Evolutionary conservation across 2,329 filamentous ascomycete genomes (phyloP).

Genomic region (Fusarium equiseti): DNA sequence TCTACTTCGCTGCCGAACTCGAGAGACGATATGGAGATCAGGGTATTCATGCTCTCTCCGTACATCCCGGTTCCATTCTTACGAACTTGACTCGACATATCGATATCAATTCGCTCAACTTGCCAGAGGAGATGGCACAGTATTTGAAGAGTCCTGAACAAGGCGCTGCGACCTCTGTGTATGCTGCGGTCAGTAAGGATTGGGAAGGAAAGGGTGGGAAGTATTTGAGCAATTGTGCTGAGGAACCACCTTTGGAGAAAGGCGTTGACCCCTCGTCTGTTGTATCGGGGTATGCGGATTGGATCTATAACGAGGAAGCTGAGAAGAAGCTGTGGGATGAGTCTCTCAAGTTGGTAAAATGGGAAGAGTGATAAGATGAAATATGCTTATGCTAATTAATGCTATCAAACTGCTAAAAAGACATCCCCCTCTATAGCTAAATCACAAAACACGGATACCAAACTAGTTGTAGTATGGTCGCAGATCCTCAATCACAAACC

Average conservation of each 20-base stretch:
- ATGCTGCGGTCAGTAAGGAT: not conserved
- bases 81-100: constrained; percentile 15
- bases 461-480: constrained; percentile 1
- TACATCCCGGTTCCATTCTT: constrained; percentile 25
- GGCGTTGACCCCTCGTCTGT: not conserved
- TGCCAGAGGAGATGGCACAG: not conserved
- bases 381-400: not conserved
- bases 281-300: constrained; percentile 3
- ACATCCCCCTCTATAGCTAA: not conserved
- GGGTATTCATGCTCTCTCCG: constrained; percentile 25
- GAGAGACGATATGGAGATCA: constrained; percentile 20
- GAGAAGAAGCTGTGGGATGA: constrained; percentile 4
- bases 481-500: constrained; percentile 12
- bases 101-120: not conserved
- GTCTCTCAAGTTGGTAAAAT: not conserved
- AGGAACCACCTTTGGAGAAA: not conserved
- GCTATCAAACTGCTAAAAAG: not conserved
- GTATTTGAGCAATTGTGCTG: constrained; percentile 6
- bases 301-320: constrained; percentile 6
- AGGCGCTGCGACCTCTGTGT: constrained; percentile 15
- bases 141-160: constrained; percentile 1
- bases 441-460: not conserved
- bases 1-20: constrained; percentile 39
- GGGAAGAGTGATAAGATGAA: not conserved
- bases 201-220: constrained; percentile 21